Evolutionary conservation across 805 yeast species (phyloP).

Genomic region (Pichia deserticola): DNA sequence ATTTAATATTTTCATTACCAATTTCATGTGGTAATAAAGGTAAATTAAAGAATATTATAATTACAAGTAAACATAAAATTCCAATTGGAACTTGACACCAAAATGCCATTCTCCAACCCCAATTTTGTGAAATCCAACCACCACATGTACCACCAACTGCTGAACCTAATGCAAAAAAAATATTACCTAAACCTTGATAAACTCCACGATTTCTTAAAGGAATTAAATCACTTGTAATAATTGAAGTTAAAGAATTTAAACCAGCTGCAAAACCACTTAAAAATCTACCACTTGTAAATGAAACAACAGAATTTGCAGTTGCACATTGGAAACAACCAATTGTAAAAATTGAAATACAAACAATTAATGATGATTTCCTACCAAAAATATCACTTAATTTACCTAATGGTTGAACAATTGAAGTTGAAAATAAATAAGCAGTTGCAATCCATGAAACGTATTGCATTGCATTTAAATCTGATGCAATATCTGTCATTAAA

Average conservation of each 20-base stretch:
- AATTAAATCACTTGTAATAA: slow-evolving; percentile 71
- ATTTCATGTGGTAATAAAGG: slow-evolving; percentile 35
- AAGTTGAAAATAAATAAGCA: slow-evolving; percentile 56
- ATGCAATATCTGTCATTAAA: slow-evolving; percentile 55
- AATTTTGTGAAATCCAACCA: slow-evolving; percentile 48
- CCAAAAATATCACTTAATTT: slow-evolving; percentile 69
- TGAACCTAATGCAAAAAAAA: slow-evolving; percentile 74
- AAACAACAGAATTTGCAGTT: slow-evolving; percentile 36
- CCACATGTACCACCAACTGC: slow-evolving; percentile 61
- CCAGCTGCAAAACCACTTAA: slow-evolving; percentile 93
- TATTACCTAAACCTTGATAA: slow-evolving; percentile 79
- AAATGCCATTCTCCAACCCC: slow-evolving; percentile 65
- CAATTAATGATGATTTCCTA: slow-evolving; percentile 42
- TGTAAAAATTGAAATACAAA: slow-evolving; percentile 50
- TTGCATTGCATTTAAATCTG: slow-evolving; percentile 57
- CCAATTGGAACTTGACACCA: slow-evolving; percentile 50
- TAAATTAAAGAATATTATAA: slow-evolving; percentile 34
- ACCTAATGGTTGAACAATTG: slow-evolving; percentile 72
- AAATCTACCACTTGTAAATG: slow-evolving; percentile 51
- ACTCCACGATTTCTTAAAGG: slow-evolving; percentile 77
- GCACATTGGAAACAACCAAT: slow-evolving; percentile 54
- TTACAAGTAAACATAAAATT: slow-evolving; percentile 29
- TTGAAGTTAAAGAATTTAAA: slow-evolving; percentile 66
- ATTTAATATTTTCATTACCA: slow-evolving; percentile 29
- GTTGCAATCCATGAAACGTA: slow-evolving; percentile 70